phyloP scores from a whole-genome alignment of 805 yeast species.

The Candida mattraensis region DNA sequence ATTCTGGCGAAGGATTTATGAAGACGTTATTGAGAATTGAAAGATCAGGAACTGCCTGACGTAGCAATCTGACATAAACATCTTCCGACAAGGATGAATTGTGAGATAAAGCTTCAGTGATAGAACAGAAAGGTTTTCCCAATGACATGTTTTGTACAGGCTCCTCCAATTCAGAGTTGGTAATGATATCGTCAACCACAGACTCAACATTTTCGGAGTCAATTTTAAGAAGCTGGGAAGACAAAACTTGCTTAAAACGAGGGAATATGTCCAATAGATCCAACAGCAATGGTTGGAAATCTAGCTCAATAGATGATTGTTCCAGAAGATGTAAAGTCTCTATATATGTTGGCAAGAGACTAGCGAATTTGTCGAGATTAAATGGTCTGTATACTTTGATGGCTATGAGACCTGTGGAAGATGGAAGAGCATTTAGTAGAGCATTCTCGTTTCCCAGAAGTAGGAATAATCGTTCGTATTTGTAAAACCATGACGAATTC shows the following conservation, averaged over 20 bases:
- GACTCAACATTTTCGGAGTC: slow-evolving; percentile 40
- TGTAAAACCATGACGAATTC: slow-evolving; percentile 27
- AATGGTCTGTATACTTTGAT: slow-evolving; percentile 77
- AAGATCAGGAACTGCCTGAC: slow-evolving; percentile 56
- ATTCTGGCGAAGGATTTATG: slow-evolving; percentile 77
- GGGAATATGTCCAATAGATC: slow-evolving; percentile 68
- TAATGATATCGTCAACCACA: slow-evolving; percentile 47
- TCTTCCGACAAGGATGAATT: slow-evolving; percentile 32
- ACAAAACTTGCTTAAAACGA: slow-evolving; percentile 50
- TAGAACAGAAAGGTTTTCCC: slow-evolving; percentile 43
- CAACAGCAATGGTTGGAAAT: slow-evolving; percentile 50
- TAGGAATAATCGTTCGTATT: slow-evolving; percentile 45
- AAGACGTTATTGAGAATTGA: slow-evolving; percentile 52
- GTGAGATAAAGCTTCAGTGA: slow-evolving; percentile 18
- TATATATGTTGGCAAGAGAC: slow-evolving; percentile 51
- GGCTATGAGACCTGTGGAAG: slow-evolving; percentile 46
- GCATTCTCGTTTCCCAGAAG: slow-evolving; percentile 56
- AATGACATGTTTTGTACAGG: slow-evolving; percentile 66
- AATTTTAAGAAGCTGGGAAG: slow-evolving; percentile 51
- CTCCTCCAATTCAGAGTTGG: slow-evolving; percentile 48
- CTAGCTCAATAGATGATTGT: slow-evolving; percentile 49
- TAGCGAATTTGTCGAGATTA: slow-evolving; percentile 48
- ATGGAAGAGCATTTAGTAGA: slow-evolving; percentile 14
- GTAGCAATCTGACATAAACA: slow-evolving; percentile 72
- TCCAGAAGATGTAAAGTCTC: slow-evolving; percentile 61